phyloP scores from a whole-genome alignment of 2,329 filamentous ascomycete genomes.

The Aspergillus sp. region DNA sequence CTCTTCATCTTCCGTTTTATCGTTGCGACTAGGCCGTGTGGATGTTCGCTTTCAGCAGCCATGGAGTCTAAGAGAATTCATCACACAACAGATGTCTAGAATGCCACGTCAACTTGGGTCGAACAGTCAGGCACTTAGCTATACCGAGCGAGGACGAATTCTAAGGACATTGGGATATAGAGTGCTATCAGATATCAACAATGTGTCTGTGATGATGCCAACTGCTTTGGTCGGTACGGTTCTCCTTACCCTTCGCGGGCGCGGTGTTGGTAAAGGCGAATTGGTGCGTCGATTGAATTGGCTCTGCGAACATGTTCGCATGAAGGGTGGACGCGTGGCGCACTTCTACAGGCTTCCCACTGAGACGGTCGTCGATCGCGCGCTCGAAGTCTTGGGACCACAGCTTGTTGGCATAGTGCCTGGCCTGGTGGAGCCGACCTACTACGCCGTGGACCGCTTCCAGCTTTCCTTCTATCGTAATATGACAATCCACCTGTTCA shows the following conservation, averaged over 20 bases:
- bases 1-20: slow-evolving; percentile 80
- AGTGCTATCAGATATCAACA: slow-evolving; percentile 89
- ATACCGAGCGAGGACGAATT: slow-evolving; percentile 60
- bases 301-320: slow-evolving; percentile 72
- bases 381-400: slow-evolving; percentile 83
- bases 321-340: slow-evolving; percentile 84
- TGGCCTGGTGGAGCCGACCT: slow-evolving; percentile 81
- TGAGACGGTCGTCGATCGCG: slow-evolving; percentile 76
- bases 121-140: slow-evolving; percentile 36
- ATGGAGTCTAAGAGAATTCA: slow-evolving; percentile 80
- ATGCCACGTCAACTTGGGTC: slow-evolving; percentile 39
- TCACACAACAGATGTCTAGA: slow-evolving; percentile 65
- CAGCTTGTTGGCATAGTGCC: slow-evolving; percentile 75
- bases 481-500: slow-evolving; percentile 98
- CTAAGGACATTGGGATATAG: slow-evolving; percentile 84
- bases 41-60: slow-evolving; percentile 95
- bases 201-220: slow-evolving; percentile 95
- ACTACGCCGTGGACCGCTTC: slow-evolving; percentile 90
- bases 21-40: slow-evolving; percentile 79
- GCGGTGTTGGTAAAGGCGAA: slow-evolving; percentile 83
- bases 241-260: slow-evolving; percentile 78
- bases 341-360: slow-evolving; percentile 81
- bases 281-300: slow-evolving; percentile 82
- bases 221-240: slow-evolving; percentile 94
- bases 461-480: slow-evolving; percentile 98